phyloP scores from a whole-genome alignment of 176 grass and related monocot species.

The Aegilops bicornis region DNA sequence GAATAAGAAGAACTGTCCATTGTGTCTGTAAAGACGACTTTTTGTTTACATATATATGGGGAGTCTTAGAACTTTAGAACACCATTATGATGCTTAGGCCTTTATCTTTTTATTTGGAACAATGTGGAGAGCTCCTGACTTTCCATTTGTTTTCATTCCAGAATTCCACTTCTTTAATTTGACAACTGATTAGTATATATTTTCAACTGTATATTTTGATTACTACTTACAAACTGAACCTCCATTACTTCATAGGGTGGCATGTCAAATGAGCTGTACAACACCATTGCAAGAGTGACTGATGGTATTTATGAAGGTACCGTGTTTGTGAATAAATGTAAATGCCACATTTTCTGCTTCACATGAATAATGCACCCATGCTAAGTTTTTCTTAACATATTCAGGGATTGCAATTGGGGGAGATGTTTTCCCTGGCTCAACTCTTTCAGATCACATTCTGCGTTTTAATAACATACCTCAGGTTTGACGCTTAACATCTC shows the following conservation, averaged over 20 bases:
- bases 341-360: not conserved
- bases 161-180: not conserved
- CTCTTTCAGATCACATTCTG: conserved; percentile 93
- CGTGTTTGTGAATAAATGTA: not conserved
- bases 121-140: not conserved
- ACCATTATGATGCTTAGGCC: not conserved
- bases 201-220: not conserved
- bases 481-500: conserved; percentile 45
- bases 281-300: conserved; percentile 93
- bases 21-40: not conserved
- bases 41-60: not conserved
- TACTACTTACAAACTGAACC: not conserved
- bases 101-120: not conserved
- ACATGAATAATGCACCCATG: not conserved
- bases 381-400: conserved; percentile 14
- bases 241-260: conserved; percentile 71
- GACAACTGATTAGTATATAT: not conserved
- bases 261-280: conserved; percentile 99
- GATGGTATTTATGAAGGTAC: conserved; percentile 99
- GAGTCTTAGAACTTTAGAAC: not conserved
- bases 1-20: not conserved
- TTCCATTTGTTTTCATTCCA: not conserved
- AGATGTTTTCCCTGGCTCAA: conserved; percentile 98
- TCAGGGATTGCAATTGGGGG: conserved; percentile 98
- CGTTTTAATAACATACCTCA: conserved; percentile 98